Evolutionary conservation across 2,329 filamentous ascomycete genomes (phyloP), one percentile per base, ranked within the genome.

Genomic region (Endothia cerciana): DNA sequence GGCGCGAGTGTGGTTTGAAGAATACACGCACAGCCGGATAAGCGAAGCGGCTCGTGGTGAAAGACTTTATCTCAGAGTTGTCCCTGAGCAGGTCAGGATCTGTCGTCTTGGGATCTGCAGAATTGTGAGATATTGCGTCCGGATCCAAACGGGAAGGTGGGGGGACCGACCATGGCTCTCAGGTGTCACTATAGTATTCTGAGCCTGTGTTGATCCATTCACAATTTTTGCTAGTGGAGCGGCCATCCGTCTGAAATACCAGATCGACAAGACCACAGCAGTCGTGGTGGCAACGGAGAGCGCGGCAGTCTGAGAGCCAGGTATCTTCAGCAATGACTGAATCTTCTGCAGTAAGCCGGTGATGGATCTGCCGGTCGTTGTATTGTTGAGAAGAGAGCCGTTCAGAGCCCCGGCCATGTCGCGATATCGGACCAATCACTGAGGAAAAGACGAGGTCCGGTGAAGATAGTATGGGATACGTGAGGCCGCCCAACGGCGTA

Each of bases 11-110:
- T 63, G 87, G 87, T 65, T 90, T 87, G 78, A 91, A 94, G 77
- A 98, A 97, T 53, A 94, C 89, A 65, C 94, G 88, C 69, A 98
- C 84, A 40, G 84, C 86, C 1, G 88, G 85, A 75, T 97, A 98
- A 10, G 85, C 89, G 70, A 89, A 89, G 36, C 78, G 79, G 19
- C 82, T 83, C 2, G 93, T 94, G n/a, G 84, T 88, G 76, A 93
- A 97, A 5, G 88, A 84, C 73, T 85, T 85, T 71, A 90, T 83
- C 47, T 85, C 83, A 17, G 92, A 93, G 76, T 94, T 85, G 71
- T 93, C 91, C 75, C 85, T 90, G 67, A 98, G 83, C 15, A 97
- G 83, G n/a, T 88, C 84, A 38, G 94, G 93, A 73, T 97, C 93
- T 30, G 87, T 89, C 47, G 79, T 72, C 65, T 81, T 78, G 71